phyloP scores from a whole-genome alignment of 2,329 filamentous ascomycete genomes.

The Fusarium decemcellulare region DNA sequence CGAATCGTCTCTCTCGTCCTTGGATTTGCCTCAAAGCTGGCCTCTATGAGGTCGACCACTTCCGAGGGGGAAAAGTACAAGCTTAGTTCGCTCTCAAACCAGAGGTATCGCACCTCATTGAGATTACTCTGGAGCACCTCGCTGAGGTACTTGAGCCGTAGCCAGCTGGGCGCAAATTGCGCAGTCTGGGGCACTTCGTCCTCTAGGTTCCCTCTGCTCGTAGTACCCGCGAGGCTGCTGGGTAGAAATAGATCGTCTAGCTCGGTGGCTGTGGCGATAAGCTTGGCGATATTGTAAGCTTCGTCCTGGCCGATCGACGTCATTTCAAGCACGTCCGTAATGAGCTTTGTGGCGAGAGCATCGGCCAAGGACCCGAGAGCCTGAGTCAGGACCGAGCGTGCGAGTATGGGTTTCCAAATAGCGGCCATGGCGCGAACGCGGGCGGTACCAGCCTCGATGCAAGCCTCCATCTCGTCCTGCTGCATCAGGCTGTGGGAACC shows the following conservation, averaged over 20 bases:
- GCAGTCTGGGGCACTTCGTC: slow-evolving; percentile 68
- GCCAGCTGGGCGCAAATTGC: slow-evolving; percentile 73
- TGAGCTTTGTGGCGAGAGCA: slow-evolving; percentile 70
- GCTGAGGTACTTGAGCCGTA: slow-evolving; percentile 74
- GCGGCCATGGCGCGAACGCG: slow-evolving; percentile 68
- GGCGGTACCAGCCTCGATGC: slow-evolving; percentile 66
- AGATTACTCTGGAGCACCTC: slow-evolving; percentile 78
- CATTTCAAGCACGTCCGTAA: slow-evolving; percentile 74
- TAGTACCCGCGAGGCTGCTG: slow-evolving; percentile 51
- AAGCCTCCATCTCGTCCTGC: slow-evolving; percentile 67
- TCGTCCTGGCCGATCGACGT: slow-evolving; percentile 74
- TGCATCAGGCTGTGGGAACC: slow-evolving; percentile 73
- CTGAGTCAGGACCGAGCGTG: slow-evolving; percentile 74
- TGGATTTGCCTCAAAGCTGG: slow-evolving; percentile 75
- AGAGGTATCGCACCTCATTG: slow-evolving; percentile 73
- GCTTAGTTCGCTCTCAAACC: slow-evolving; percentile 76
- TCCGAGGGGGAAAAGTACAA: slow-evolving; percentile 73
- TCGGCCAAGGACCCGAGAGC: slow-evolving; percentile 73
- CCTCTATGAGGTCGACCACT: slow-evolving; percentile 72
- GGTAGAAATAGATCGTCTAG: slow-evolving; percentile 73
- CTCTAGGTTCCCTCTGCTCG: slow-evolving; percentile 41
- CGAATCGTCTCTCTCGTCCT: slow-evolving; percentile 70
- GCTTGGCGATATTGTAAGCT: slow-evolving; percentile 71
- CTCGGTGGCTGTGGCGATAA: slow-evolving; percentile 70
- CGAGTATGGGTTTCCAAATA: slow-evolving; percentile 71